Percentiles rank a stretch among this genome's conserved stretches.
These are phyloP conservation scores for Pecoramyces ruminantium DNA, from an alignment of 192 early-diverging fungal genomes.

Conservation along the genomic window DNA sequence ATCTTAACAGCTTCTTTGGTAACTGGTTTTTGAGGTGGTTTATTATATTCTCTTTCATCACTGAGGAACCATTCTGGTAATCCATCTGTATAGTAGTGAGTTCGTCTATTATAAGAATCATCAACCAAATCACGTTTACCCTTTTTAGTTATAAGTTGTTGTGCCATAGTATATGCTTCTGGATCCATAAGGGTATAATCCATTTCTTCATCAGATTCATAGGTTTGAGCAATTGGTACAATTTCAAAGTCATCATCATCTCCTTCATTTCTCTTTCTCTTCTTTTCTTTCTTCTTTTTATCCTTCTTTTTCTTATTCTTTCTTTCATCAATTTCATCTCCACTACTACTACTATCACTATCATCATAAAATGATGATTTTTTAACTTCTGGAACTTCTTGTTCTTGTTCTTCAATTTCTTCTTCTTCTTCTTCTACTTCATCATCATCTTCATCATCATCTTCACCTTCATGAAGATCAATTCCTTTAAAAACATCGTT, in stretches of 20 bases:
- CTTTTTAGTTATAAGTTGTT: conserved; percentile 58
- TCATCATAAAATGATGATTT: neutral
- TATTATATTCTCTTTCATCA: conserved; percentile 81
- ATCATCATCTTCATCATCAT: conserved; percentile 10
- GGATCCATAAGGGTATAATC: conserved; percentile 14
- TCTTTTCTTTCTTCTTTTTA: conserved; percentile 12
- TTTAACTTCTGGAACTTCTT: conserved; percentile 2
- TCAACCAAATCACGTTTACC: conserved; percentile 75
- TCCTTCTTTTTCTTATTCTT: conserved; percentile 12
- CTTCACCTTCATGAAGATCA: conserved; percentile 12
- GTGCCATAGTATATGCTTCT: conserved; percentile 77
- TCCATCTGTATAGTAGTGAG: conserved; percentile 68
- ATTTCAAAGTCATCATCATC: conserved; percentile 35
- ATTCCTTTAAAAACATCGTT: conserved; percentile 76
- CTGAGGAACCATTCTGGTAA: conserved; percentile 86
- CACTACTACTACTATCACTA: neutral
- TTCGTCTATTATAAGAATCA: conserved; percentile 76
- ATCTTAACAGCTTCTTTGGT: conserved; percentile 89
- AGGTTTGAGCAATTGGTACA: conserved; percentile 5
- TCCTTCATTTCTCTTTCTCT: conserved; percentile 27
- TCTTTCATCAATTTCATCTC: neutral
- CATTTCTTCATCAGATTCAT: conserved; percentile 2
- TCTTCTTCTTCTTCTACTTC: neutral
- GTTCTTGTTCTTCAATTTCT: neutral
- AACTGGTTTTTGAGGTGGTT: conserved; percentile 72